Conservation (phyloP, 176 grass and related monocot species). For the Neostapfia colusana region DNA sequence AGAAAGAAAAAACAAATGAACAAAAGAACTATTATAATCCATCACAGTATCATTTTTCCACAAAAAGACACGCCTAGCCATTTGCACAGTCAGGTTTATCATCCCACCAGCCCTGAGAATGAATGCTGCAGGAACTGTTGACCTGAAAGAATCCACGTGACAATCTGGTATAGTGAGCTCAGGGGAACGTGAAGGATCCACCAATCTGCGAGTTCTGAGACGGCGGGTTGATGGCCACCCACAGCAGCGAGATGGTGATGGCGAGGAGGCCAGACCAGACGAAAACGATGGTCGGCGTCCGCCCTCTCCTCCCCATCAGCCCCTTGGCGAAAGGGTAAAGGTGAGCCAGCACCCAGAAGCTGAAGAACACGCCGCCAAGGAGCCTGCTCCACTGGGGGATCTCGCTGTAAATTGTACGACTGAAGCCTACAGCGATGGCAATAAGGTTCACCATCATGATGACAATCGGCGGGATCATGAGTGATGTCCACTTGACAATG, state of each 20-base stretch:
- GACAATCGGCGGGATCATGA: constrained; percentile 90
- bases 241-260: constrained; percentile 46
- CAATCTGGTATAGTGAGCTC: constrained; percentile 7
- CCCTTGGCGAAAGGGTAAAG: constrained; percentile 96
- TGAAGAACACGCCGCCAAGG: constrained; percentile 90
- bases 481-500: constrained; percentile 86
- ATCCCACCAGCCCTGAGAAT: background rate
- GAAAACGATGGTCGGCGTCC: constrained; percentile 86
- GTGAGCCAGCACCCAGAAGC: constrained; percentile 95
- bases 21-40: constrained; percentile 41
- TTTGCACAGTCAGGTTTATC: constrained; percentile 5
- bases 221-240: constrained; percentile 77
- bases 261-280: constrained; percentile 91
- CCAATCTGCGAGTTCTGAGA: constrained; percentile 71
- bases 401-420: constrained; percentile 85
- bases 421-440: constrained; percentile 72
- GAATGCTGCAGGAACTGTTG: background rate
- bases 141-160: background rate
- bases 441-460: constrained; percentile 99
- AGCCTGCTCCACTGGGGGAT: constrained; percentile 97
- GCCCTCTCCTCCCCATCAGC: constrained; percentile 78
- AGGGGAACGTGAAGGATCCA: constrained; percentile 91
- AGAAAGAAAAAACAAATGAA: constrained; percentile 35
- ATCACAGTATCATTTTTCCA: background rate
- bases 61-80: constrained; percentile 14